Base-by-base conservation (phyloP, 2,329 filamentous ascomycete genomes). In the Blastomyces percursus region DNA sequence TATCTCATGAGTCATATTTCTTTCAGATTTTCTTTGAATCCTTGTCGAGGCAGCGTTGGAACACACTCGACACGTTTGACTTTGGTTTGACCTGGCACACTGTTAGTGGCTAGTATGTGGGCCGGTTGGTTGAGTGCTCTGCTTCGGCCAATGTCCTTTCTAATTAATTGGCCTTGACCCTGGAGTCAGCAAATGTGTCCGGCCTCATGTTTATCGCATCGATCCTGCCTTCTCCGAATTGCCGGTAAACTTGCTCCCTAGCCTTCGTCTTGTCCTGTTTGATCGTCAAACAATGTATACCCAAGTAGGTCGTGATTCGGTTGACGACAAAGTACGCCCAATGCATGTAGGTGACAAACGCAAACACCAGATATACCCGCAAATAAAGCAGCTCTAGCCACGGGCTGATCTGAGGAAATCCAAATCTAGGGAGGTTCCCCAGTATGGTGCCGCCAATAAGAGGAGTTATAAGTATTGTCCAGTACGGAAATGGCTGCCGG, bases 231-330 rank as follows among this genome's bases (percentile, higher is more conserved):
- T 74, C 71, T 59, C 72, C 73, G 52, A 75, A 70, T 32, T 71
- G 69, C 60, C 72, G 73, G 64, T 74, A 76, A 11, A 69, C 72
- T 52, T 70, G 66, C 51, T 76, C 75, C 35, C 73, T 70, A 51
- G 72, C 72, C 8, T 63, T 65, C 19, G 69, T 68, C 51, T 68
- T 70, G 62, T 76, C 73, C 57, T 72, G 67, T 59, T 77, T 79
- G 64, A 99, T 96, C 0, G 92, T 97, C 67, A 99, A 78, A 71
- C 93, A 96, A 72, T 93, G 94, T 80, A 99, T 99, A 65, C 90
- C 91, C 30, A 99, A 79, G 76, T 89, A 97, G 61, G 87, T 82
- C 78, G 94, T 97, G 70, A 99, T 97, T 72, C 88, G 89, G 66
- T 86, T 89, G 70, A 96, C 91, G 57, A 97, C 92, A 51, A 96